These are phyloP conservation scores for Tuber magnatum DNA, from an alignment of 495 filamentous ascomycete species.

Conservation along the genomic window DNA sequence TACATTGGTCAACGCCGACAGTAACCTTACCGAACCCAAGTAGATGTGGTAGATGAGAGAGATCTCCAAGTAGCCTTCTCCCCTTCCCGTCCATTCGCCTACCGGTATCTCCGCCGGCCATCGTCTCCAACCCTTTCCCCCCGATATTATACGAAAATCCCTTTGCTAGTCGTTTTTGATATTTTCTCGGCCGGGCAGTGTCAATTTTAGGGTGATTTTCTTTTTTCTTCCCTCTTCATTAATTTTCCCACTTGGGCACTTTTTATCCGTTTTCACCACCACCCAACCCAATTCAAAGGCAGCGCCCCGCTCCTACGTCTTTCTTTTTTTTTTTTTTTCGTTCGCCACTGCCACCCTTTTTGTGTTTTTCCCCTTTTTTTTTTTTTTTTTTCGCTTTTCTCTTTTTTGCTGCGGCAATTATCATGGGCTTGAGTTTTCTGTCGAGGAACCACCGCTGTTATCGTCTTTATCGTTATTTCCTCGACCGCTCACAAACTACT, in stretches of 20 bases:
- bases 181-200: neutral
- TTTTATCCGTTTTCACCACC: neutral
- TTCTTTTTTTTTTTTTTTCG: neutral
- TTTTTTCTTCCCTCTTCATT: conserved; percentile 1
- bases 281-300: neutral
- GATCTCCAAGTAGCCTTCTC: conserved; percentile 13
- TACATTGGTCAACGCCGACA: conserved; percentile 22
- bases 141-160: neutral
- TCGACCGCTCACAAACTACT: conserved; percentile 11
- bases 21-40: conserved; percentile 26
- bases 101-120: conserved; percentile 3
- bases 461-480: conserved; percentile 10
- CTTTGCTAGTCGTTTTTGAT: neutral
- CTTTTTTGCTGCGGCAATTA: conserved; percentile 20
- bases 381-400: conserved; percentile 6
- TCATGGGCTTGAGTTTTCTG: conserved; percentile 27
- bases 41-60: conserved; percentile 27
- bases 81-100: neutral
- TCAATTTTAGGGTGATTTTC: neutral
- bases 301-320: neutral
- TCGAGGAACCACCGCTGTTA: conserved; percentile 17
- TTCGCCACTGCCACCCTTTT: neutral
- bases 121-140: neutral
- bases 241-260: neutral
- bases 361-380: conserved; percentile 9